Percentiles rank a stretch among this genome's conserved stretches.
Conservation (phyloP, 768 basidiomycete species). For the Tulasnella sp. region DNA sequence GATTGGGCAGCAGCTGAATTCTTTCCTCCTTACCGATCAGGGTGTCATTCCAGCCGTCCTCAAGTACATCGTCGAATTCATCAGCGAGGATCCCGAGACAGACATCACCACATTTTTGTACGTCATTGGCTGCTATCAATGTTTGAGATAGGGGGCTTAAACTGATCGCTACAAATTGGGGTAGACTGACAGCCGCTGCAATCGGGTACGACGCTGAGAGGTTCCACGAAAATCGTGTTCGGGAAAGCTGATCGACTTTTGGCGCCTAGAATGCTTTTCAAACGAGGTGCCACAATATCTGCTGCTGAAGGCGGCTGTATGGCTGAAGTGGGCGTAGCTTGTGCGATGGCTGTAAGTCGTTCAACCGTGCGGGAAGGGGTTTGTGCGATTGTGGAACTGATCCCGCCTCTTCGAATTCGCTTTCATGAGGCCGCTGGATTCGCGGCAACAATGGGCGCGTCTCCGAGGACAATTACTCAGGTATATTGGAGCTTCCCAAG, state of each 20-base stretch:
- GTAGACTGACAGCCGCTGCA: slow-evolving; percentile 3
- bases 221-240: neutral
- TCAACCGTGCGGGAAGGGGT: neutral
- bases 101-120: slow-evolving; percentile 83
- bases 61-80: slow-evolving; percentile 86
- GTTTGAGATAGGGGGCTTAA: neutral
- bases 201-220: neutral
- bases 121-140: slow-evolving; percentile 22
- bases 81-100: slow-evolving; percentile 83
- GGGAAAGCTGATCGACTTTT: neutral
- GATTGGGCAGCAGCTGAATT: neutral
- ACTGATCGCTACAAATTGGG: neutral
- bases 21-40: neutral
- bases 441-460: slow-evolving; percentile 5
- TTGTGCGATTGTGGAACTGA: neutral
- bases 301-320: slow-evolving; percentile 84
- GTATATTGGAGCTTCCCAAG: neutral
- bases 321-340: slow-evolving; percentile 95
- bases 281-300: slow-evolving; percentile 92
- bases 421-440: slow-evolving; percentile 13
- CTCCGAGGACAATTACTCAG: slow-evolving; percentile 13
- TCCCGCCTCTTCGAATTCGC: neutral
- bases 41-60: slow-evolving; percentile 79
- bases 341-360: slow-evolving; percentile 77
- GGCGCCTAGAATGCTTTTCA: slow-evolving; percentile 70